Evolutionary conservation across 306 rosid species (phyloP).

Genomic region (Cyclanthera cordifolia): DNA sequence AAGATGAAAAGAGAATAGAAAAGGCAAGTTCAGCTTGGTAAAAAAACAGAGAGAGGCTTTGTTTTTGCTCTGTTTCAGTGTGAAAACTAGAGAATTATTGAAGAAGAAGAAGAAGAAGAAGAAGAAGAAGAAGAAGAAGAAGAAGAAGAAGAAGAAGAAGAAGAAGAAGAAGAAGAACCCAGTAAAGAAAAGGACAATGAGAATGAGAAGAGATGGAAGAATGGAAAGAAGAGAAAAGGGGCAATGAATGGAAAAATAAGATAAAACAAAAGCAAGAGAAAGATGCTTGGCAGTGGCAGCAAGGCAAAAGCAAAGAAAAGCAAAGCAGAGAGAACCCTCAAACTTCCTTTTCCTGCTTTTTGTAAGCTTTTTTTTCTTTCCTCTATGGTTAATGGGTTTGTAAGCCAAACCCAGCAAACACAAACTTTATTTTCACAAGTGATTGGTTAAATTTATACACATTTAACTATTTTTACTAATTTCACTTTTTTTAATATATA

Average conservation of each 20-base stretch:
- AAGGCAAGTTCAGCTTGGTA: too few relatives aligned
- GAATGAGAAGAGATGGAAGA: slow-evolving; percentile 17
- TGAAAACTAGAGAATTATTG: neutral
- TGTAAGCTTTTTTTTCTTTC: slow-evolving; percentile 22
- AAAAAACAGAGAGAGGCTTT: slow-evolving; percentile 15
- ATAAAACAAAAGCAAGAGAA: slow-evolving; percentile 39
- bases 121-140: neutral
- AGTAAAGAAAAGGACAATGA: neutral
- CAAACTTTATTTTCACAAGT: too few relatives aligned
- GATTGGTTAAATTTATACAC: too few relatives aligned
- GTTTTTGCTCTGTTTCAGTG: neutral
- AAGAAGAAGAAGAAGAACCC: neutral
- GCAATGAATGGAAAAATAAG: slow-evolving; percentile 16
- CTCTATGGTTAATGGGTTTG: slow-evolving; percentile 26
- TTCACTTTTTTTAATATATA: too few relatives aligned
- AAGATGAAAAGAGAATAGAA: slow-evolving; percentile 11
- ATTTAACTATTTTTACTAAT: too few relatives aligned
- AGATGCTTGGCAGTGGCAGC: slow-evolving; percentile 70
- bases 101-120: neutral
- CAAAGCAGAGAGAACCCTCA: slow-evolving; percentile 21
- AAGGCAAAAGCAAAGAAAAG: slow-evolving; percentile 70
- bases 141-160: neutral
- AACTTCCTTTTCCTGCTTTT: slow-evolving; percentile 44
- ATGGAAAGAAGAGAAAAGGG: slow-evolving; percentile 45
- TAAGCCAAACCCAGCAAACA: slow-evolving; percentile 2